A percentile compares a stretch with the other conserved stretches of the same genome.
phyloP scores from a whole-genome alignment of 768 basidiomycete genomes.

The Termitomyces sp. region DNA sequence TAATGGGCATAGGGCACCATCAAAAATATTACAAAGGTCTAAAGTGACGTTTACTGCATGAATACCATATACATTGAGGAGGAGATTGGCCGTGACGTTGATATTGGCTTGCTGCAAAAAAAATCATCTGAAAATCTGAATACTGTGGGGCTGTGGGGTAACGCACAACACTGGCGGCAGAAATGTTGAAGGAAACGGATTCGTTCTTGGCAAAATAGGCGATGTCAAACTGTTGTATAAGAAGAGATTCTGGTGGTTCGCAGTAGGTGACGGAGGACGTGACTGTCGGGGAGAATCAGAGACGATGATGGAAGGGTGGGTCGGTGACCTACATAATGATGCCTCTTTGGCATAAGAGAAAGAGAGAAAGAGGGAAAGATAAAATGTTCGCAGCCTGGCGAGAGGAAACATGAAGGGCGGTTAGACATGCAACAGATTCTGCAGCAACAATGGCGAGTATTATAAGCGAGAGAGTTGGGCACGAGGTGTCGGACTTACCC shows the following conservation, averaged over 20 bases:
- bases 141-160: background rate
- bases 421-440: conserved; percentile 11
- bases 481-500: conserved; percentile 11
- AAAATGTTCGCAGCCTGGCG: conserved; percentile 71
- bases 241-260: conserved; percentile 70
- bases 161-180: conserved; percentile 82
- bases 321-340: conserved; percentile 50
- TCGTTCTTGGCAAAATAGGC: conserved; percentile 65
- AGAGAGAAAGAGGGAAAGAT: conserved; percentile 30
- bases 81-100: conserved; percentile 76
- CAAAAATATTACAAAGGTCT: conserved; percentile 75
- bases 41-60: conserved; percentile 79
- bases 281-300: conserved; percentile 37
- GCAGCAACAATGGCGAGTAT: background rate
- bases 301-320: conserved; percentile 2
- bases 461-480: background rate
- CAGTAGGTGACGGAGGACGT: conserved; percentile 90
- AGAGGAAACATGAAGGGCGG: conserved; percentile 53
- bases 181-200: conserved; percentile 80
- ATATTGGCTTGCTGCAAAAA: conserved; percentile 58
- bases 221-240: conserved; percentile 75
- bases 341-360: conserved; percentile 46
- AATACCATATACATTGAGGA: conserved; percentile 86
- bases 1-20: conserved; percentile 78
- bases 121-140: conserved; percentile 14